phyloP scores from a whole-genome alignment of 1,284 basidiomycete species.

The Sporisorium graminicola region DNA sequence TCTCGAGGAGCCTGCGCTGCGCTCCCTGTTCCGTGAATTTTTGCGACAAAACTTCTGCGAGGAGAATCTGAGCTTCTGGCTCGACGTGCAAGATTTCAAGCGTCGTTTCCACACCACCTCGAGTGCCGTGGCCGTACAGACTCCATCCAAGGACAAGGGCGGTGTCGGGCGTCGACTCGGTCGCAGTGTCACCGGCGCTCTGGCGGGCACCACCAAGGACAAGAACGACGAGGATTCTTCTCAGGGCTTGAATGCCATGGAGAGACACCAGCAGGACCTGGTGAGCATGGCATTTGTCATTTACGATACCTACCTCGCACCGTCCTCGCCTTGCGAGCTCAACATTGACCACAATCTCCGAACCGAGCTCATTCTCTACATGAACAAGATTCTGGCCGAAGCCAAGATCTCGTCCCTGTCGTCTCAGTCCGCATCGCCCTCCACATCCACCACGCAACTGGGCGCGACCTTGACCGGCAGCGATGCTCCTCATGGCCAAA shows the following conservation, averaged over 20 bases:
- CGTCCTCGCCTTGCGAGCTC: constrained; percentile 92
- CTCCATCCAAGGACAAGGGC: constrained; percentile 22
- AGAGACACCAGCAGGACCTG: constrained; percentile 93
- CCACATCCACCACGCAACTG: constrained; percentile 32
- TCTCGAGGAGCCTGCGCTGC: constrained; percentile 89
- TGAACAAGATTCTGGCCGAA: constrained; percentile 74
- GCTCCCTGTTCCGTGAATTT: constrained; percentile 93
- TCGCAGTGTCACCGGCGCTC: constrained; percentile 71
- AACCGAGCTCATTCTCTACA: constrained; percentile 91
- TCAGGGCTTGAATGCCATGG: constrained; percentile 77
- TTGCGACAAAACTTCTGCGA: constrained; percentile 95
- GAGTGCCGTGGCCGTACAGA: constrained; percentile 80
- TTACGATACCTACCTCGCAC: constrained; percentile 93
- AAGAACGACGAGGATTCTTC: constrained; percentile 30
- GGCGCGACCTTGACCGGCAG: constrained; percentile 18
- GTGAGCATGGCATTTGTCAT: constrained; percentile 95
- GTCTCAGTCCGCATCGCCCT: constrained; percentile 24
- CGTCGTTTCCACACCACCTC: constrained; percentile 94
- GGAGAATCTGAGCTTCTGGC: constrained; percentile 96
- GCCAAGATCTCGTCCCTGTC: constrained; percentile 36
- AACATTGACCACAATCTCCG: constrained; percentile 98
- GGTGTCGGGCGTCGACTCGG: constrained; percentile 74
- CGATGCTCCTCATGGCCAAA: constrained; percentile 12
- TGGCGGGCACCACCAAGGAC: constrained; percentile 66
- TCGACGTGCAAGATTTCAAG: constrained; percentile 97